These are phyloP conservation scores for Exophiala sp. DNA, from an alignment of 2,329 filamentous ascomycete species.

Conservation along the genomic window DNA sequence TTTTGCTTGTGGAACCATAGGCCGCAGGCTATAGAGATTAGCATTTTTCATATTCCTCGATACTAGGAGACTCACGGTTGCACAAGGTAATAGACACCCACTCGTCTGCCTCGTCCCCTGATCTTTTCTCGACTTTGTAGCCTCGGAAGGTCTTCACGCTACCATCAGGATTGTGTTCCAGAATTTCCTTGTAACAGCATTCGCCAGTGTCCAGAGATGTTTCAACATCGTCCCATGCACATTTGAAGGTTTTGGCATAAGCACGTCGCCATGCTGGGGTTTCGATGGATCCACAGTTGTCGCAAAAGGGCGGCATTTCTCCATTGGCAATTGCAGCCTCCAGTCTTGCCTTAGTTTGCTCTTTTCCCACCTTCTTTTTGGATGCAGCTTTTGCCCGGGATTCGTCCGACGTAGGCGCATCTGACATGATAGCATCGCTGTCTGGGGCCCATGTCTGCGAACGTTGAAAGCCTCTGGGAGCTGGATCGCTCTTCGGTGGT, in stretches of 20 bases:
- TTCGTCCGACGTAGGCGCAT: slow-evolving; percentile 36
- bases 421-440: slow-evolving; percentile 41
- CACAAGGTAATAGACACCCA: slow-evolving; percentile 75
- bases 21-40: slow-evolving; percentile 61
- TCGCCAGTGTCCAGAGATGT: slow-evolving; percentile 66
- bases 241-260: slow-evolving; percentile 69
- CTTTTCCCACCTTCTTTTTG: slow-evolving; percentile 61
- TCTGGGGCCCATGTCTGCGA: slow-evolving; percentile 42
- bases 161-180: slow-evolving; percentile 58
- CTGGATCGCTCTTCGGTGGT: slow-evolving; percentile 50
- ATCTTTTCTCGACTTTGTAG: slow-evolving; percentile 69
- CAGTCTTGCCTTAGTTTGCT: slow-evolving; percentile 54
- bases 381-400: slow-evolving; percentile 46
- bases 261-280: slow-evolving; percentile 95
- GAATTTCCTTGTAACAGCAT: slow-evolving; percentile 66
- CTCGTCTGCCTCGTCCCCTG: slow-evolving; percentile 60
- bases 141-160: slow-evolving; percentile 61
- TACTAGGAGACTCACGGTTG: slow-evolving; percentile 61
- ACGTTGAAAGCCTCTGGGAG: slow-evolving; percentile 38
- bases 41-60: background rate
- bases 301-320: slow-evolving; percentile 79
- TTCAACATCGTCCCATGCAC: slow-evolving; percentile 63
- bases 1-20: slow-evolving; percentile 91
- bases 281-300: slow-evolving; percentile 90
- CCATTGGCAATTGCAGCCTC: slow-evolving; percentile 63